phyloP scores from a whole-genome alignment of 148 eudicot genomes.

The Oxyria digyna region DNA sequence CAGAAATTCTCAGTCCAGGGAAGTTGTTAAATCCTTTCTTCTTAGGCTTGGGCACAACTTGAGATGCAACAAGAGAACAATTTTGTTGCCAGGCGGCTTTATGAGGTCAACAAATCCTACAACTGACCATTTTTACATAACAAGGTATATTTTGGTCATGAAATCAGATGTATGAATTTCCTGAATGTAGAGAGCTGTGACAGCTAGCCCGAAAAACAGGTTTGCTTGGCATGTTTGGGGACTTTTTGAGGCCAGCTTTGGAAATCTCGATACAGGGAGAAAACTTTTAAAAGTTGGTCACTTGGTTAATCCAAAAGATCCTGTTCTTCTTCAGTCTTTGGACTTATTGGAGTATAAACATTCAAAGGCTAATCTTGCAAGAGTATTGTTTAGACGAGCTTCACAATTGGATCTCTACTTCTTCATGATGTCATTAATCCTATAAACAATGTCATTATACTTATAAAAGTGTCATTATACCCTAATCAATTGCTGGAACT shows the following conservation, averaged over 20 bases:
- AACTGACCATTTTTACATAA: no score
- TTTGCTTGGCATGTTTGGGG: constrained; percentile 99
- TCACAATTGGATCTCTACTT: constrained; percentile 77
- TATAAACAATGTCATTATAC: no score
- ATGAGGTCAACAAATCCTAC: constrained; percentile 81
- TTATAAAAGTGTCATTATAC: no score
- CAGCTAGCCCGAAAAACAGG: constrained; percentile 95
- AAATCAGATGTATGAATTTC: not conserved
- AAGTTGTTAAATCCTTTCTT: not conserved
- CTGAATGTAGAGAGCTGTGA: constrained; percentile 62
- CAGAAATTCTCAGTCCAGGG: no score
- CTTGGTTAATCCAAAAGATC: constrained; percentile 84
- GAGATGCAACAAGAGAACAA: constrained; percentile 82
- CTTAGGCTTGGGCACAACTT: constrained; percentile 93
- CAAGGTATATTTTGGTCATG: not conserved
- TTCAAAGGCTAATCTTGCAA: constrained; percentile 64
- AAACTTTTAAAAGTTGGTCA: constrained; percentile 84
- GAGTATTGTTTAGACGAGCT: constrained; percentile 66
- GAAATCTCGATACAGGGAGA: constrained; percentile 46
- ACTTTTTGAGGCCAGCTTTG: constrained; percentile 68
- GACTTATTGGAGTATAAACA: constrained; percentile 67
- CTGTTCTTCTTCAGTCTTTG: constrained; percentile 94
- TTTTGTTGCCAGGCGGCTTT: constrained; percentile 53
- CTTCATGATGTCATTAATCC: no score
- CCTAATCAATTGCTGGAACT: no score